phyloP scores from a whole-genome alignment of 495 filamentous ascomycete genomes.

The Geopyxis carbonaria region DNA sequence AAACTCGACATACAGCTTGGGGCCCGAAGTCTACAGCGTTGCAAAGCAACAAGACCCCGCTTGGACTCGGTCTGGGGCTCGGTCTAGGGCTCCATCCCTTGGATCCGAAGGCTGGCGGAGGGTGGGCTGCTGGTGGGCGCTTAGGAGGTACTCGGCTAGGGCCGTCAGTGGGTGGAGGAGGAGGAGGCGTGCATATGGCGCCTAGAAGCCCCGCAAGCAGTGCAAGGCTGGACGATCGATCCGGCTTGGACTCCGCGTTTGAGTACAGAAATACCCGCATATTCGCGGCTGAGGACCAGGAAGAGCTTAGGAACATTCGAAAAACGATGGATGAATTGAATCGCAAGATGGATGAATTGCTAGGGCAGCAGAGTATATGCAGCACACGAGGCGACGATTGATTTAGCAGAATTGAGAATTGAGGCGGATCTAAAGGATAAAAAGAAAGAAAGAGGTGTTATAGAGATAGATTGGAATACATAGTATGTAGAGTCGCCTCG shows the following conservation, averaged over 20 bases:
- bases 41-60: slow-evolving; percentile 8
- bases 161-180: slow-evolving; percentile 23
- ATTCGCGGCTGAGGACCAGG: slow-evolving; percentile 1
- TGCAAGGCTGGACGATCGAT: slow-evolving; percentile 18
- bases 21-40: slow-evolving; percentile 12
- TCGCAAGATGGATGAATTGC: slow-evolving; percentile 26
- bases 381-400: no score
- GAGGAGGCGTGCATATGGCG: slow-evolving; percentile 16
- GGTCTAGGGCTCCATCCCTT: no score
- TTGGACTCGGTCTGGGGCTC: no score
- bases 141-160: slow-evolving; percentile 20
- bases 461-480: no score
- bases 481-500: no score
- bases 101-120: no score
- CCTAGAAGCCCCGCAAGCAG: slow-evolving; percentile 20
- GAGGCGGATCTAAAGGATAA: no score
- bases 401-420: no score
- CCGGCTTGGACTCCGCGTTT: no score
- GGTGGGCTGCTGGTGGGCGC: slow-evolving; percentile 15
- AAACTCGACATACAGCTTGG: slow-evolving; percentile 19
- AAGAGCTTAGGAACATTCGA: slow-evolving; percentile 22
- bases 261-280: neutral
- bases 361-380: slow-evolving; percentile 11
- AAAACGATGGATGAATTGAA: slow-evolving; percentile 25
- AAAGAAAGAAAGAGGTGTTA: no score